These are phyloP conservation scores for Geotrichum macrosporum DNA, from an alignment of 1,139 yeast genomes.

Conservation along the genomic window DNA sequence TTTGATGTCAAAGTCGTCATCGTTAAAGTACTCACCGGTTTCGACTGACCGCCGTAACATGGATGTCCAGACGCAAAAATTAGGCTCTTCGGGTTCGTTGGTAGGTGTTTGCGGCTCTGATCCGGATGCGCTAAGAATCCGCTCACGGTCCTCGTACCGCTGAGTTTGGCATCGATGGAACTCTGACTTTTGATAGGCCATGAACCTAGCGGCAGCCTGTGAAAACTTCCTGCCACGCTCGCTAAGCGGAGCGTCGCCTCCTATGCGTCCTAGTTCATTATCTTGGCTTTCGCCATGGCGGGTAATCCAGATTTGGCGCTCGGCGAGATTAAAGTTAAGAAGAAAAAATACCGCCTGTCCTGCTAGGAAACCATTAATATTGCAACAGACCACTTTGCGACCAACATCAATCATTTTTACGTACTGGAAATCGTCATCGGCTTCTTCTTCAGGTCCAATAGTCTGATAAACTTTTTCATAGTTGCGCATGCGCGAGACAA, in stretches of 20 bases:
- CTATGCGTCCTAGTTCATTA: conserved; percentile 77
- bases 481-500: conserved; percentile 72
- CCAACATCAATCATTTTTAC: conserved; percentile 97
- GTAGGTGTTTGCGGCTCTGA: conserved; percentile 38
- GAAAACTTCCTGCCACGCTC: conserved; percentile 73
- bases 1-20: conserved; percentile 64
- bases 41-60: conserved; percentile 76
- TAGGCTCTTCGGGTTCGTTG: conserved; percentile 51
- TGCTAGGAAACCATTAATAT: conserved; percentile 86
- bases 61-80: conserved; percentile 90
- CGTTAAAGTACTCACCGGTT: conserved; percentile 65
- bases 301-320: conserved; percentile 91
- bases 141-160: conserved; percentile 43
- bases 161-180: conserved; percentile 64
- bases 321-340: conserved; percentile 82
- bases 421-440: conserved; percentile 65
- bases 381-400: conserved; percentile 84
- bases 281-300: conserved; percentile 91
- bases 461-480: conserved; percentile 90
- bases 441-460: conserved; percentile 62
- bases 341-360: conserved; percentile 90
- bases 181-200: conserved; percentile 64
- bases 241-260: conserved; percentile 87
- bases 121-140: conserved; percentile 31
- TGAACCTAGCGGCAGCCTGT: conserved; percentile 65